phyloP scores from a whole-genome alignment of 306 rosid genomes.

The Benincasa hispida region DNA sequence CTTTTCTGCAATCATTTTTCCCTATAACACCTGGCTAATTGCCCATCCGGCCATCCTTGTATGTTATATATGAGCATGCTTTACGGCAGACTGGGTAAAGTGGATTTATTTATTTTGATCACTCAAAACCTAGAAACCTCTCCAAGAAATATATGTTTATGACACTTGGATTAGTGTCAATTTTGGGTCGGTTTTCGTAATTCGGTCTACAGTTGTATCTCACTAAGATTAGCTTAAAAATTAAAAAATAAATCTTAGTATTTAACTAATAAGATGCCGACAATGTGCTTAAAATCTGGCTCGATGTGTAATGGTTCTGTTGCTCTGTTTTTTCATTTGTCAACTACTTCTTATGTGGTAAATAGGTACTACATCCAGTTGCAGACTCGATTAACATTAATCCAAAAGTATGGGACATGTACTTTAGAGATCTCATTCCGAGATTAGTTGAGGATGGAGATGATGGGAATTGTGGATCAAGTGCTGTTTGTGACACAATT shows the following conservation, averaged over 20 bases:
- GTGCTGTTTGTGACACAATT: conserved; percentile 72
- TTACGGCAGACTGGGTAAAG: not conserved
- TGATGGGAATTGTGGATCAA: conserved; percentile 86
- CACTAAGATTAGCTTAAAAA: not conserved
- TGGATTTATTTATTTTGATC: not conserved
- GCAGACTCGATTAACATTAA: conserved; percentile 72
- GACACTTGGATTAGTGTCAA: not conserved
- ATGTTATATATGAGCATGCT: not conserved
- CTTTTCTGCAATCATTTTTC: not conserved
- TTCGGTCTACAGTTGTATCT: not conserved
- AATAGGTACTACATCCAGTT: conserved; percentile 76
- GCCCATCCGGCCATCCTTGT: not conserved
- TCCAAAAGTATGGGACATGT: conserved; percentile 62
- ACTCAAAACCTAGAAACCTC: not conserved
- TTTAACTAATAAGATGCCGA: too few species aligned
- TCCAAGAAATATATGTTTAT: not conserved
- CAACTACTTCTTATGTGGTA: not conserved
- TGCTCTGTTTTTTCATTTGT: not conserved
- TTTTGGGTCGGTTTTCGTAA: not conserved
- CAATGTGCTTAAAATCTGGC: not conserved
- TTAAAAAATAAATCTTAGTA: not conserved
- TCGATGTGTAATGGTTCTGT: not conserved
- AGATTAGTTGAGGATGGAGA: conserved; percentile 72
- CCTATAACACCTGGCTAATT: not conserved
- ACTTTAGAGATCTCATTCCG: conserved; percentile 69